phyloP scores from a whole-genome alignment of 2,329 filamentous ascomycete genomes.

The Drechslerella stenobrocha region DNA sequence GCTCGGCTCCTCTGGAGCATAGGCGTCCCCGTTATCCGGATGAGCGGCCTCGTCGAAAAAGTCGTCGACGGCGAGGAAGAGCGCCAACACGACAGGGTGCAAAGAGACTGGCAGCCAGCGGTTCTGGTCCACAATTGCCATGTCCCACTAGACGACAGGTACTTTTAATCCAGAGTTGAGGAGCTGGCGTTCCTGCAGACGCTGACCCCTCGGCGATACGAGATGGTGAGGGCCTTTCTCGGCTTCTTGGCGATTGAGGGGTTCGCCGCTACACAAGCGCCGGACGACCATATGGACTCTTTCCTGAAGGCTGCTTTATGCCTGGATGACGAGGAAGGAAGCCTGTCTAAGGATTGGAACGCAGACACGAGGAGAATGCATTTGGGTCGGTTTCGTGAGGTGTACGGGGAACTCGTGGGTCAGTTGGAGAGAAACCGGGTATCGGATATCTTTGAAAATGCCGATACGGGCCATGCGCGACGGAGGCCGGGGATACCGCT shows the following conservation, averaged over 20 bases:
- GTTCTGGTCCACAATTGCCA: neutral
- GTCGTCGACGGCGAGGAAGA: neutral
- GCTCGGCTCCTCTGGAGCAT: neutral
- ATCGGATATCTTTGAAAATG: neutral
- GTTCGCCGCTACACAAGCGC: neutral
- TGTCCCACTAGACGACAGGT: neutral
- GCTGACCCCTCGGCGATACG: neutral
- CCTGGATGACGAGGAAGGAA: neutral
- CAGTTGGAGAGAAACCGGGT: neutral
- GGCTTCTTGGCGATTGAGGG: neutral
- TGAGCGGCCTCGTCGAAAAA: neutral
- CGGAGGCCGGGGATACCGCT: too few species aligned
- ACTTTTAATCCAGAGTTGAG: neutral
- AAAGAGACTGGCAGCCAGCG: neutral
- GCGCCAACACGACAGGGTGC: neutral
- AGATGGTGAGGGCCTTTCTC: neutral
- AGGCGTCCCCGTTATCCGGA: neutral
- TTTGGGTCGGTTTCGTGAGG: neutral
- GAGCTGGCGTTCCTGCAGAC: constrained; percentile 4
- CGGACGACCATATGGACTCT: neutral
- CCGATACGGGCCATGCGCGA: neutral
- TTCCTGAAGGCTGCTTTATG: constrained; percentile 5
- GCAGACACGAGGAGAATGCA: neutral
- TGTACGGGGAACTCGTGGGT: neutral
- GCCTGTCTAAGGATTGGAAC: neutral